Evolutionary conservation across 805 yeast genomes (phyloP), one percentile per base, ranked within the genome.

Genomic region (Trichomonascus vanleenenianus): DNA sequence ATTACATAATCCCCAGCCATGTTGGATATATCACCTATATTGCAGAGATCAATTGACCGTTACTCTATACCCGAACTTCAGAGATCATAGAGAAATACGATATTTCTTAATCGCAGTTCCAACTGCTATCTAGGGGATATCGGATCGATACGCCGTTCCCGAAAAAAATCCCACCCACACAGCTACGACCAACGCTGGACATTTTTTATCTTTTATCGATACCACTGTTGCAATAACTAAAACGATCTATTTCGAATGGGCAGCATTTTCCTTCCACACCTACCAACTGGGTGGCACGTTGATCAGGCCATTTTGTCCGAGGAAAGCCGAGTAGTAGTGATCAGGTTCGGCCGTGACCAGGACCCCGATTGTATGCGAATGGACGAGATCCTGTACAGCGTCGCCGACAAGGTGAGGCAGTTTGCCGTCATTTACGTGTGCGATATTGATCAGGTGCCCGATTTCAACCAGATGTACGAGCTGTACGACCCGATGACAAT

Each of bases 251-350:
- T 35, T 32, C 14, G 30, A 33, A 85, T 85, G 94, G 89, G 91
- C 3, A 81, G 89, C 48, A 81, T 84, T 0, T 84, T 86, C 56
- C 68, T 87, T 43, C 93, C 95, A 1, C 93, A 87, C 59, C 66
- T 87, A 47, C 76, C 72, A 22, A 74, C 91, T 0, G 96, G 95
- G 4, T 87, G 96, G 97, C 98, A 93, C 59, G 97, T 93, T 30
- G 98, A 93, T 65, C 97, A 93, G 60, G 96, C 98, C 5, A 93
- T 93, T 33, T 71, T 93, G 18, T 78, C 61, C 6, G 98, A 93
- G 59, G 94, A 85, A 48, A 95, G 86, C 43, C 67, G 96, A 47
- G 64, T 93, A 6, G 97, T 93, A 20, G 81, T 89, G 9, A 77
- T 93, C 14, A 71, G 98, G 32, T 93, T 93, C 62, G 98, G 98